Base-by-base conservation (phyloP, 306 rosid genomes). In the Astragalus membranaceus region DNA sequence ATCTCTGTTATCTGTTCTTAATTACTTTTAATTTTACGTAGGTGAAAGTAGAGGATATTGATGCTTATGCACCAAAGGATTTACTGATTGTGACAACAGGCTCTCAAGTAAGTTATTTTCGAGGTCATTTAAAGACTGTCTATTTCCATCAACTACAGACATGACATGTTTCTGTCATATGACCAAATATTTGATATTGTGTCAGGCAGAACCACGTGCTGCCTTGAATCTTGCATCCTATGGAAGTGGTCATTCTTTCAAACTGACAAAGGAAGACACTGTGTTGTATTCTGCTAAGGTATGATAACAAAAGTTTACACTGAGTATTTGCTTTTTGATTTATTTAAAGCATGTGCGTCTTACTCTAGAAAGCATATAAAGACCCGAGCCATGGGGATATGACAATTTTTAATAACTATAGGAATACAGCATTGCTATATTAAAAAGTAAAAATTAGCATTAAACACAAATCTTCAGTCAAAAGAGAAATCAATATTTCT, bases 121-220 rank as follows among this genome's bases (percentile, higher is more conserved):
- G 47, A 71, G 64, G 61, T 57, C 72, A 62, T 75, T 43, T 10
- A 58, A 56, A 49, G 43, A 50, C 43, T 44, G 53, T 44, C 69
- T 69, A 17, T 11, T 78, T 80, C 74, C 70, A 37, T 54, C 43
- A 52, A 58, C 32, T 63, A 44, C 67, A 78, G 13, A 51, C 10
- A 6, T 66, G 67, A 47, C 60, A 43, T 70, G 70, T 62, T 74
- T 75, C 59, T 63, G 81, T 77, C 73, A 69, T 83, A 54, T 87
- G 84, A 89, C 76, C 76, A 76, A 71, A 47, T 80, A 35, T 82
- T 55, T 76, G 81, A 70, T 81, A 30, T 82, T 81, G 85, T 85
- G 90, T 87, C 90, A 88, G 98, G 98, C 98, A 90, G 98, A 94
- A 77, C 98, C 97, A 74, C 98, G 96, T 72, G 98, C 98, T 65